phyloP scores from a whole-genome alignment of 169 alveolate genomes.

The Cryptosporidium bovis region DNA sequence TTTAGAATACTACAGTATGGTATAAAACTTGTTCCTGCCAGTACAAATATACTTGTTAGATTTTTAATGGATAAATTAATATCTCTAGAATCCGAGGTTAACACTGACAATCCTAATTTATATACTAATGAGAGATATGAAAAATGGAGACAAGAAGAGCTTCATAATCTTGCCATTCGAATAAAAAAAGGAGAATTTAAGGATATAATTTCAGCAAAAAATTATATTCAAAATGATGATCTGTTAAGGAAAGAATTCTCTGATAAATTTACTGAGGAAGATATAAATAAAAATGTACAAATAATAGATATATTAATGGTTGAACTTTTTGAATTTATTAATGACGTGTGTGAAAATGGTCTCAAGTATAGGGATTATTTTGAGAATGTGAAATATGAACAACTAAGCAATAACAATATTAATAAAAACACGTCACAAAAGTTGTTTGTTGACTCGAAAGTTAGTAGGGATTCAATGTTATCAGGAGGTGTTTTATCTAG shows the following conservation, averaged over 20 bases:
- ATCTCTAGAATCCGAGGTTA: constrained; percentile 47
- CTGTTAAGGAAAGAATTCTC: constrained; percentile 19
- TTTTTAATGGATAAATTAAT: constrained; percentile 19
- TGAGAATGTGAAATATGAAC: background rate
- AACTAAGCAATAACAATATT: no score
- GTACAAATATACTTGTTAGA: constrained; percentile 24
- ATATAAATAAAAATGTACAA: constrained; percentile 64
- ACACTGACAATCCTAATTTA: constrained; percentile 32
- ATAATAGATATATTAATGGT: constrained; percentile 22
- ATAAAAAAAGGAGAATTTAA: constrained; percentile 39
- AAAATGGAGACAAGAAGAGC: constrained; percentile 73
- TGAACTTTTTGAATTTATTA: constrained; percentile 29
- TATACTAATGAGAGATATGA: constrained; percentile 51
- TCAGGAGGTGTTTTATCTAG: constrained; percentile 28
- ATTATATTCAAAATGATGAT: constrained; percentile 22
- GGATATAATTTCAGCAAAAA: constrained; percentile 32
- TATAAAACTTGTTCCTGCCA: constrained; percentile 37
- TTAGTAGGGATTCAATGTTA: background rate
- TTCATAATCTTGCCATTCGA: constrained; percentile 40
- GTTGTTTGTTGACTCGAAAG: background rate
- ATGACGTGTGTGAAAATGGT: constrained; percentile 51
- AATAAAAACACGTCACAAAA: constrained; percentile 4
- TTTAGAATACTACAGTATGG: constrained; percentile 8
- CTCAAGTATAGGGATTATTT: constrained; percentile 1
- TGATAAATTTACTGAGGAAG: constrained; percentile 54